Base-by-base conservation (phyloP, 768 basidiomycete species). In the Mrakia gelida region DNA sequence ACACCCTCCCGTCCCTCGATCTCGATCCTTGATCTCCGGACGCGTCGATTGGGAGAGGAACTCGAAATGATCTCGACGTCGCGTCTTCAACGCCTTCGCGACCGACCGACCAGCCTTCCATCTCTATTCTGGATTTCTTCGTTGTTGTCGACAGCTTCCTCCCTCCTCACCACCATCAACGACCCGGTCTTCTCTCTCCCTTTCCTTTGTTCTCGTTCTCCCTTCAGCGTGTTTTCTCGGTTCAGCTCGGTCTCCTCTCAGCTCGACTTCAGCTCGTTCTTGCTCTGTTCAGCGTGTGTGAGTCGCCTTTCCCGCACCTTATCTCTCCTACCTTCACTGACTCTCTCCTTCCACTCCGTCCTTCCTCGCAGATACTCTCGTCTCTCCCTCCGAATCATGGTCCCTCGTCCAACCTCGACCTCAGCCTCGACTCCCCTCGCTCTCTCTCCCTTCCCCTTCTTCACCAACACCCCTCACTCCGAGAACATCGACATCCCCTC, bases 171-270 rank as follows among this genome's bases (percentile, higher is more conserved):
- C 67, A 16, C 34, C 32, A 34, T 9, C 34, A 5, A 41, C 49
- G 18, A 16, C 49, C 2, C 49, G 49, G 49, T 52, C 49, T 21
- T 52, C 45, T 21, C 49, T 21, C 18, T 52, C 49, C 18, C 21
- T 52, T 21, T 52, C 49, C n/a, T n/a, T n/a, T n/a, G 49, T 52
- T 52, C 49, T 52, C 49, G 49, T 68, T 38, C 32, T 67, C 34
- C 11, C 1, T 67, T 34, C 65, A 32, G 30, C 34, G 28, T 67
- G 30, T 67, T 26, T 67, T 67, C 34, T 38, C 32, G 34, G 3
- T 43, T 68, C 67, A 68, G 67, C 67, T 38, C 34, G 15, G 13
- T 68, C 49, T 52, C 49, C 67, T 10, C 38, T 43, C 67, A 68
- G 67, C 65, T 67, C 34, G 65, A 8, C 34, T 67, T 67, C 28